Conservation (phyloP, 2,329 filamentous ascomycete species). For the Sclerotinia borealis region DNA sequence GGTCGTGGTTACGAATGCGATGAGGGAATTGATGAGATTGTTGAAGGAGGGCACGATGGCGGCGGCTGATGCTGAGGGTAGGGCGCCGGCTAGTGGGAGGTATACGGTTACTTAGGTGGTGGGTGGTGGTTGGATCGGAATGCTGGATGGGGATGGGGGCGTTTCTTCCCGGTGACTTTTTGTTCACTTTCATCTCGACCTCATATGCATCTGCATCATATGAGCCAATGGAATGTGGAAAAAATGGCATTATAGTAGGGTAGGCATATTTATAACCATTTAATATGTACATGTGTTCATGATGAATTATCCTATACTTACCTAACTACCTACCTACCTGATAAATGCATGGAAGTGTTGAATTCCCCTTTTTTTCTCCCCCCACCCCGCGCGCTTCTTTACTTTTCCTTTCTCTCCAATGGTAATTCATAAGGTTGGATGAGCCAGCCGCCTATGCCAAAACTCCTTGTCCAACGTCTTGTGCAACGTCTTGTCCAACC, state of each 20-base stretch:
- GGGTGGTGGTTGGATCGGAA: not conserved
- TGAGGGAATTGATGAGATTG: constrained; percentile 82
- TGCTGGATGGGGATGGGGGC: not conserved
- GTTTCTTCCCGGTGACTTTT: not conserved
- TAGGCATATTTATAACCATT: not conserved
- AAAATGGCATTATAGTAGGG: not conserved
- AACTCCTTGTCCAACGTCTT: no score
- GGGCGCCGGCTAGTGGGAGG: constrained; percentile 70
- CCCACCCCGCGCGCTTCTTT: no score
- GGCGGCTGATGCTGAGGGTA: constrained; percentile 77
- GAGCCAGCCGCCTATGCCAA: no score
- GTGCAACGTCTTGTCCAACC: no score
- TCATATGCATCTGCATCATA: not conserved
- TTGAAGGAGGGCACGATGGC: constrained; percentile 87
- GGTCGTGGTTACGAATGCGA: constrained; percentile 80
- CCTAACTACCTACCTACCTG: no score
- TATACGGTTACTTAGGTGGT: constrained; percentile 71
- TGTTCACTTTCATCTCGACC: not conserved
- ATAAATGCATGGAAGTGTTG: no score
- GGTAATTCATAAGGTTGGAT: no score
- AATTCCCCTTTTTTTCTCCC: no score
- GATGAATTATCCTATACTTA: no score
- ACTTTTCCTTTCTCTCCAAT: no score
- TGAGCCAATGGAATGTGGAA: not conserved
- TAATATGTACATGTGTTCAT: no score